Percentiles rank a stretch among this genome's conserved stretches.
Conservation (phyloP, 148 eudicot species). For the Fagopyrum esculentum region DNA sequence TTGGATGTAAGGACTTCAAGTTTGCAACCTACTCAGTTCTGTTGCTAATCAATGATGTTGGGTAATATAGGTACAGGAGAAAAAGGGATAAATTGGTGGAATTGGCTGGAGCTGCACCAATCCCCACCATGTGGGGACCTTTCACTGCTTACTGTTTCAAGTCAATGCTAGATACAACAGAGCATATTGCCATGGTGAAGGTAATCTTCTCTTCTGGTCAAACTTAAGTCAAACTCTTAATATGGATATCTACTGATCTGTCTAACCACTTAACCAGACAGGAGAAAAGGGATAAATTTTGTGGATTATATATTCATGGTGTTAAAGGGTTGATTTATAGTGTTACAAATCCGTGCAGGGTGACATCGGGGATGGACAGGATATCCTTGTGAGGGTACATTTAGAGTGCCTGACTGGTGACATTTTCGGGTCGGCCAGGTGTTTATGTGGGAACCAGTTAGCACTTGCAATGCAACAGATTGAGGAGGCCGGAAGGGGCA, state of each 20-base stretch:
- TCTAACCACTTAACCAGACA: neutral
- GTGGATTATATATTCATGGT: neutral
- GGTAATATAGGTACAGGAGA: slow-evolving; percentile 46
- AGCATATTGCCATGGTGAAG: slow-evolving; percentile 76
- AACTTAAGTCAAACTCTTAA: neutral
- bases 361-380: slow-evolving; percentile 14
- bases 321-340: neutral
- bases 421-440: slow-evolving; percentile 63
- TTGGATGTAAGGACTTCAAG: neutral
- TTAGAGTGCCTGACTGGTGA: slow-evolving; percentile 73
- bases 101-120: slow-evolving; percentile 47
- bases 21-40: neutral
- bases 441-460: slow-evolving; percentile 61
- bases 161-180: slow-evolving; percentile 57
- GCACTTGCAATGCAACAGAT: slow-evolving; percentile 62
- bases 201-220: slow-evolving; percentile 19
- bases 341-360: slow-evolving; percentile 9
- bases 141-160: slow-evolving; percentile 49
- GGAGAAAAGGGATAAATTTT: neutral
- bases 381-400: slow-evolving; percentile 24
- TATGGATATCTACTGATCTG: neutral
- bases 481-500: slow-evolving; percentile 59
- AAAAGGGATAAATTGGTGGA: slow-evolving; percentile 53
- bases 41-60: neutral
- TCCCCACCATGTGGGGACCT: slow-evolving; percentile 71